Percentiles rank a stretch among this genome's conserved stretches.
Conservation (phyloP, 2,329 filamentous ascomycete species). For the Fusarium redolens region DNA sequence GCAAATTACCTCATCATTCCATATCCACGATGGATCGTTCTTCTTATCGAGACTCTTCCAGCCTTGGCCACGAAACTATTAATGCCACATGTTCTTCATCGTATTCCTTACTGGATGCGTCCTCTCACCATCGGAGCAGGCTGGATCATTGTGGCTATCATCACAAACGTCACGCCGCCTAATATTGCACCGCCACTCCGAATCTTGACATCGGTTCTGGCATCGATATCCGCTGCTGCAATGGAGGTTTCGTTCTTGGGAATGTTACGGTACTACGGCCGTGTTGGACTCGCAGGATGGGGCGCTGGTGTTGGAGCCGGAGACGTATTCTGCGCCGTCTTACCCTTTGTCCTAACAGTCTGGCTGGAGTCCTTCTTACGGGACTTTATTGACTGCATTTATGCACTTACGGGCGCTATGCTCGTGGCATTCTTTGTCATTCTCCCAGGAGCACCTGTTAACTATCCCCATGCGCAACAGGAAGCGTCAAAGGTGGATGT, state of each 20-base stretch:
- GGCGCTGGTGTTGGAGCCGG: conserved; percentile 50
- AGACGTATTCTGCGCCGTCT: conserved; percentile 42
- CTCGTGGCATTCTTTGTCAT: conserved; percentile 46
- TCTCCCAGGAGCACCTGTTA: conserved; percentile 42
- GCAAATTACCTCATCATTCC: conserved; percentile 52
- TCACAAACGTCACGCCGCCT: conserved; percentile 47
- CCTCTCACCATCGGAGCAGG: conserved; percentile 41
- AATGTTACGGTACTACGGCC: conserved; percentile 46
- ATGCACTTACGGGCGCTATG: conserved; percentile 43
- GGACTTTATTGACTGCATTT: conserved; percentile 44
- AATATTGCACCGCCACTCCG: conserved; percentile 49
- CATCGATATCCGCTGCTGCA: conserved; percentile 45
- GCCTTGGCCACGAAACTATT: conserved; percentile 45
- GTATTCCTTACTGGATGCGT: conserved; percentile 45
- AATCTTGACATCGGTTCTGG: conserved; percentile 46
- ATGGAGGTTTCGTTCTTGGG: conserved; percentile 50
- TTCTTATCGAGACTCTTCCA: conserved; percentile 49
- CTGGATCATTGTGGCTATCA: conserved; percentile 46
- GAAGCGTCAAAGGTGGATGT: conserved; percentile 23
- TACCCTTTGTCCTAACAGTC: conserved; percentile 47
- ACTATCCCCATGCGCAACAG: conserved; percentile 31
- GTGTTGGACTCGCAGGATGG: conserved; percentile 50
- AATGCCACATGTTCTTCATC: conserved; percentile 45
- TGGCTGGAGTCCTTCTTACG: conserved; percentile 45
- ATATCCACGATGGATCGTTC: conserved; percentile 47